Evolutionary conservation across 495 filamentous ascomycete species (phyloP).

Genomic region (Hyphodiscus hymeniophilus): DNA sequence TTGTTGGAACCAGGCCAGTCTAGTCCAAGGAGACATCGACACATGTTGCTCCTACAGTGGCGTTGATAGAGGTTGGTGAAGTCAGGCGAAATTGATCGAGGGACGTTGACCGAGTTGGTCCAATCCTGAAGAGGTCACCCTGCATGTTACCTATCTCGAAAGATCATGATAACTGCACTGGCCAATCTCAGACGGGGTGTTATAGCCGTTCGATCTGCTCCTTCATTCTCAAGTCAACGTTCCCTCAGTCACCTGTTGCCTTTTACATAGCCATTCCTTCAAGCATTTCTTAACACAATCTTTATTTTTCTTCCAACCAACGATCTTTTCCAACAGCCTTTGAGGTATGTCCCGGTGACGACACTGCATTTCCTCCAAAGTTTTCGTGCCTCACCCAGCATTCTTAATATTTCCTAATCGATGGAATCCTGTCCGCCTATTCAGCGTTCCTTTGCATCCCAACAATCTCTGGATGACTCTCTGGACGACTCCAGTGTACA

Average conservation of each 20-base stretch:
- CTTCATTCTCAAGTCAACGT: slow-evolving; percentile 34
- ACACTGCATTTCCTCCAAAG: slow-evolving; percentile 4
- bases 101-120: slow-evolving; percentile 2
- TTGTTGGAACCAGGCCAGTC: slow-evolving; percentile 9
- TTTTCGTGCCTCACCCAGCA: slow-evolving; percentile 13
- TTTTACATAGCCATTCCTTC: slow-evolving; percentile 46
- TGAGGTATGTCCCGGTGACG: slow-evolving; percentile 11
- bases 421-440: slow-evolving; percentile 18
- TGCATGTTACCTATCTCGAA: slow-evolving; percentile 1
- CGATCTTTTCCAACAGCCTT: slow-evolving; percentile 8
- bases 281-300: slow-evolving; percentile 36
- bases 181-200: slow-evolving; percentile 1
- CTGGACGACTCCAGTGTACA: slow-evolving; percentile 19
- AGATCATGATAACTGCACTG: neutral
- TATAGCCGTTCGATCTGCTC: slow-evolving; percentile 20
- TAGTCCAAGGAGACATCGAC: neutral
- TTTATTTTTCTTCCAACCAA: slow-evolving; percentile 22
- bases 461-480: slow-evolving; percentile 13
- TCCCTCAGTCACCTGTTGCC: slow-evolving; percentile 33
- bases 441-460: slow-evolving; percentile 8
- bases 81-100: neutral
- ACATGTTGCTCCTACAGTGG: slow-evolving; percentile 7
- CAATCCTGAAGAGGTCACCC: neutral
- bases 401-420: slow-evolving; percentile 14
- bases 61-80: neutral